phyloP scores from a whole-genome alignment of 1,139 yeast species.

The Lodderomyces orthopsilosis region DNA sequence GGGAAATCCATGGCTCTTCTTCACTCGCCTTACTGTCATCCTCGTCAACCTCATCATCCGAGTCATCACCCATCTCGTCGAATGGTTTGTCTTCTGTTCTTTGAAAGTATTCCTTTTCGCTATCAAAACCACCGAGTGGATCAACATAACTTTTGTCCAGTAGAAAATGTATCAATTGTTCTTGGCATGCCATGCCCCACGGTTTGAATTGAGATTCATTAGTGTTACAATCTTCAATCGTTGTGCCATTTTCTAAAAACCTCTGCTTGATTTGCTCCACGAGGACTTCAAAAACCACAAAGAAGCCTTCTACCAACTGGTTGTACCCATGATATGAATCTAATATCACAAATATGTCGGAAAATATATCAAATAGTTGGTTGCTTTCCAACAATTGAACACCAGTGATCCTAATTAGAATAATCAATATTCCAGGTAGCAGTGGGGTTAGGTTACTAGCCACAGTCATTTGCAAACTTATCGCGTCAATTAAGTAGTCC shows the following conservation, averaged over 20 bases:
- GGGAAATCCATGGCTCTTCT: conserved; percentile 54
- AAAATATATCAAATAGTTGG: conserved; percentile 68
- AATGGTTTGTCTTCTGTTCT: conserved; percentile 35
- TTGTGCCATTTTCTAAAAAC: conserved; percentile 23
- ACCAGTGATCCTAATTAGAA: conserved; percentile 70
- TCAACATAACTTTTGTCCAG: conserved; percentile 31
- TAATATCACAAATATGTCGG: conserved; percentile 69
- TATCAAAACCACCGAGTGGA: conserved; percentile 28
- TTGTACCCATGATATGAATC: conserved; percentile 86
- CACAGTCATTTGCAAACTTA: conserved; percentile 65
- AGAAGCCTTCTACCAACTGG: conserved; percentile 68
- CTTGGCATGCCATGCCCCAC: conserved; percentile 51
- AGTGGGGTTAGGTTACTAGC: conserved; percentile 67
- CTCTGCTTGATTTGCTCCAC: conserved; percentile 49
- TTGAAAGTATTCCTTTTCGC: conserved; percentile 33
- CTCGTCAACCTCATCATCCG: conserved; percentile 28
- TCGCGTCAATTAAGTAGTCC: conserved; percentile 77
- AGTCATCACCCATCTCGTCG: conserved; percentile 43
- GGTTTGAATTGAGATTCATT: conserved; percentile 37
- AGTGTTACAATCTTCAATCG: conserved; percentile 4
- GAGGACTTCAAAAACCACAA: conserved; percentile 66
- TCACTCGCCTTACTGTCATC: conserved; percentile 23
- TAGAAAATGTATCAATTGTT: conserved; percentile 40
- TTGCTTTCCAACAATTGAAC: conserved; percentile 49
- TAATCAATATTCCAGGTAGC: conserved; percentile 65